Conservation (phyloP, 2,329 filamentous ascomycete genomes). For the Cladophialophora immunda region DNA sequence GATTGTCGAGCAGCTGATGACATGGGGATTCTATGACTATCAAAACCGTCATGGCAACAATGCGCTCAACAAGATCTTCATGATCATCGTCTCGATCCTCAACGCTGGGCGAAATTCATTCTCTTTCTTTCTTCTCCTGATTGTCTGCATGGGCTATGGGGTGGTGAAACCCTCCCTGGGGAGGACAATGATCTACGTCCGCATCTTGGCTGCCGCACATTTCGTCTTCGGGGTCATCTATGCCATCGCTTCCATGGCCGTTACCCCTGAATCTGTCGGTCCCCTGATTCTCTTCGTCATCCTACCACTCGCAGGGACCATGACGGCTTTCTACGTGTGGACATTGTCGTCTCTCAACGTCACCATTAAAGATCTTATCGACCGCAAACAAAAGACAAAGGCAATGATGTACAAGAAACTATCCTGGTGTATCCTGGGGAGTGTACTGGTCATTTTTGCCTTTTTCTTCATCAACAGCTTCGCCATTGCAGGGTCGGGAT, state of each 20-base stretch:
- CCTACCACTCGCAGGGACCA: constrained; percentile 85
- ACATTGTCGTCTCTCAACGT: constrained; percentile 93
- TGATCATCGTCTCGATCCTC: constrained; percentile 89
- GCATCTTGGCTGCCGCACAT: constrained; percentile 88
- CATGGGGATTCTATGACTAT: constrained; percentile 98
- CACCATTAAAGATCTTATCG: constrained; percentile 94
- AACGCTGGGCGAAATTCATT: constrained; percentile 97
- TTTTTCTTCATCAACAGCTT: constrained; percentile 99
- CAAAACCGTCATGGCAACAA: constrained; percentile 90
- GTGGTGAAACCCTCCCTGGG: constrained; percentile 94
- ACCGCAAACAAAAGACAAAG: constrained; percentile 93
- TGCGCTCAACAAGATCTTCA: constrained; percentile 80
- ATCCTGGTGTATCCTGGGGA: constrained; percentile 95
- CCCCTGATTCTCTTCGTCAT: constrained; percentile 93
- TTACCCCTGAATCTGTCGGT: constrained; percentile 88
- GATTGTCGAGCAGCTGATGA: constrained; percentile 96
- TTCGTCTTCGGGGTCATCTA: constrained; percentile 92
- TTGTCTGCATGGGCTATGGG: constrained; percentile 99
- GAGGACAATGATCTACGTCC: constrained; percentile 92
- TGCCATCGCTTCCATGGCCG: constrained; percentile 84
- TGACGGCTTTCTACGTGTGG: constrained; percentile 99
- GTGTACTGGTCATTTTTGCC: constrained; percentile 92
- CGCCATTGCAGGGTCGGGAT: constrained; percentile 83
- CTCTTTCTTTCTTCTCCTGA: constrained; percentile 95
- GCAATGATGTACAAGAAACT: constrained; percentile 97